Evolutionary conservation across 768 basidiomycete genomes (phyloP).

Genomic region (Calocybe gangraenosa): DNA sequence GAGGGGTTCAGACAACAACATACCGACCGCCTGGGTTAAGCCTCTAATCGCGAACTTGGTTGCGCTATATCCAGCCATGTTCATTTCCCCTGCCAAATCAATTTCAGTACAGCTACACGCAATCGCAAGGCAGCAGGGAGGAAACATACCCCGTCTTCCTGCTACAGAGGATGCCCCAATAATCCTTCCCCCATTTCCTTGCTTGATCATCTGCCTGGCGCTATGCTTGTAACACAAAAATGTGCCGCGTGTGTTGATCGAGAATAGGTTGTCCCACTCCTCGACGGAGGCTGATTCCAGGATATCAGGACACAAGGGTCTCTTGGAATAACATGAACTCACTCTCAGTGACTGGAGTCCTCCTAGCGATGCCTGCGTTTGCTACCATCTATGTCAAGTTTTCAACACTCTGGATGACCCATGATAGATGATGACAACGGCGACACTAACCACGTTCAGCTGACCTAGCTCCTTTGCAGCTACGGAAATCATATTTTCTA

Average conservation of each 20-base stretch:
- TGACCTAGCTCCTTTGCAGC: conserved; percentile 17
- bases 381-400: conserved; percentile 36
- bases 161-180: conserved; percentile 28
- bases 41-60: conserved; percentile 39
- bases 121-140: too few species aligned
- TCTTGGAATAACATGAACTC: too few species aligned
- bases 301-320: too few species aligned
- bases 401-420: too few species aligned
- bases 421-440: too few species aligned
- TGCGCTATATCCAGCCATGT: conserved; percentile 24
- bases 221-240: conserved; percentile 31
- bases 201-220: conserved; percentile 29
- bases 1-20: too few species aligned
- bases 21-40: conserved; percentile 30
- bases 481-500: conserved; percentile 27
- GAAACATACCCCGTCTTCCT: conserved; percentile 26
- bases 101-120: neutral
- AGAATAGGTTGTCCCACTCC: conserved; percentile 24
- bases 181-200: conserved; percentile 29
- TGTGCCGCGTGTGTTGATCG: conserved; percentile 26
- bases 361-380: conserved; percentile 27
- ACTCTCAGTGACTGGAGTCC: conserved; percentile 20
- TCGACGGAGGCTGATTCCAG: conserved; percentile 7
- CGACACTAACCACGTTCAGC: conserved; percentile 28
- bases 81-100: conserved; percentile 5